Evolutionary conservation across 1,139 yeast genomes (phyloP), one percentile per base, ranked within the genome.

Genomic region (Wickerhamiella infanticola): DNA sequence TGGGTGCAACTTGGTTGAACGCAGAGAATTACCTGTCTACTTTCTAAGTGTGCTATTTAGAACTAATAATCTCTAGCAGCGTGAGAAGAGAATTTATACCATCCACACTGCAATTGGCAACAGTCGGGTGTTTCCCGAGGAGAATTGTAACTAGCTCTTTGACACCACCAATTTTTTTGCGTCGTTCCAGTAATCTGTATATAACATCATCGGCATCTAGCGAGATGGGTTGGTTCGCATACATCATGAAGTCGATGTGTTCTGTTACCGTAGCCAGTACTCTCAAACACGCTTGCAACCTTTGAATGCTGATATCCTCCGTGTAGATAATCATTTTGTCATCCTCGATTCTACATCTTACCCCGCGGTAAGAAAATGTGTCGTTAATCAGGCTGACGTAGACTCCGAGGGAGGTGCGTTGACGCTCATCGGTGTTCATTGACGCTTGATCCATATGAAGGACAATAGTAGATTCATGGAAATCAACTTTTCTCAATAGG

Each of bases 331-430:
- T 75, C n/a, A 84, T 77, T 42, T 76, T 75, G 52, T 76, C 74
- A 50, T 80, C 75, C 47, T 80, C 74, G 45, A 83, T 69, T 26
- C 82, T 75, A 2, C 96, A 95, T 61, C 85, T 95, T 6, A 86
- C 70, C 31, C 80, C 81, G 44, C 71, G 75, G 25, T 65, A 66
- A 18, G 74, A 73, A 58, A 77, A 84, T 27, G 81, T 66, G 37
- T 81, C 93, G 62, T 88, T 86, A 48, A 88, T 77, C 59, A 86
- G 90, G 37, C 86, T 80, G 46, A 86, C 79, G 48, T 83, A 73
- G 55, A 86, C 96, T 41, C 96, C 96, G 66, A 85, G 74, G 13
- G 80, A 72, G 45, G 77, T 72, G 39, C 73, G 64, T 43, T 79
- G 77, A 53, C 93, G 72, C 44, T 78, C 84, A 42, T 81, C 86